Conservation (phyloP, 805 yeast genomes). For the Lipomyces japonicus region DNA sequence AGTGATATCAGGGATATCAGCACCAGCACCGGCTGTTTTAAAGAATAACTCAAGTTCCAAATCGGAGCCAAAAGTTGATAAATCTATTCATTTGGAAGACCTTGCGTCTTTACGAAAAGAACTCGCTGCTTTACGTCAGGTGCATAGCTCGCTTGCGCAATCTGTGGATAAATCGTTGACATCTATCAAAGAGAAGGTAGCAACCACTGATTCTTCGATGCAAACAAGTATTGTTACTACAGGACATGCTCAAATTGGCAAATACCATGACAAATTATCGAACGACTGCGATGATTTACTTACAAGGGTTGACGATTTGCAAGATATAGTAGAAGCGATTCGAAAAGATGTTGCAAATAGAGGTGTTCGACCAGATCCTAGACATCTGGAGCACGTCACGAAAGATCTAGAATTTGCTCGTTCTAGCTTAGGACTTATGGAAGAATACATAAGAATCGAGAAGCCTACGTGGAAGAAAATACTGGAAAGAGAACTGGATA, state of each 20-base stretch:
- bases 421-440: conserved; percentile 49
- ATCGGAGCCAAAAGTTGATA: conserved; percentile 3
- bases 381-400: conserved; percentile 62
- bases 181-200: conserved; percentile 46
- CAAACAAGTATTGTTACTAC: conserved; percentile 17
- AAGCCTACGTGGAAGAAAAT: conserved; percentile 82
- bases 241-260: conserved; percentile 60
- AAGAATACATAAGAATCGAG: conserved; percentile 61
- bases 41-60: neutral
- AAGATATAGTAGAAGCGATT: conserved; percentile 83
- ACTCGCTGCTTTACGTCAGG: conserved; percentile 54
- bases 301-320: conserved; percentile 82
- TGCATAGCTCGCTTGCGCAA: conserved; percentile 47
- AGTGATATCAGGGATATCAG: conserved; percentile 1
- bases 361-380: conserved; percentile 75
- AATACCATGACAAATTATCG: conserved; percentile 67
- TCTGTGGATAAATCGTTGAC: conserved; percentile 44
- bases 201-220: conserved; percentile 19
- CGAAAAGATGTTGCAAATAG: conserved; percentile 88
- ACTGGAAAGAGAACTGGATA: conserved; percentile 88
- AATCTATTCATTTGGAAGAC: conserved; percentile 32
- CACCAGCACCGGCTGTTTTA: conserved; percentile 8
- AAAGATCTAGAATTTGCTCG: conserved; percentile 64
- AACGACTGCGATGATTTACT: conserved; percentile 70
- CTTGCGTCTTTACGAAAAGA: conserved; percentile 54